These are phyloP conservation scores for Debaryomyces maramus DNA, from an alignment of 805 yeast genomes.

Conservation along the genomic window DNA sequence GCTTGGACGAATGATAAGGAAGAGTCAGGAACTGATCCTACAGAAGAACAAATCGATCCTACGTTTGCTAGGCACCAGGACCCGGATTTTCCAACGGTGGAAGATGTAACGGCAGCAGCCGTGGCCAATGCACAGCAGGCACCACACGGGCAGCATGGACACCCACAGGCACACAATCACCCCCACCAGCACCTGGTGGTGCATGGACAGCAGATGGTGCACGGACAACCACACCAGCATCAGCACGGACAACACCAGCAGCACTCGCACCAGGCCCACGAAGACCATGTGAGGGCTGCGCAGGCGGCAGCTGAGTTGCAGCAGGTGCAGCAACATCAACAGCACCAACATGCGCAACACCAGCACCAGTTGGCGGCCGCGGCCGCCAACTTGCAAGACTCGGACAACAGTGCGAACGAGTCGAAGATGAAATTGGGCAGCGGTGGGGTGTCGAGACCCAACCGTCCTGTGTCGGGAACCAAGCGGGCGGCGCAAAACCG, in stretches of 20 bases:
- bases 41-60: constrained; percentile 32
- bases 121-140: constrained; percentile 21
- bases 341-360: constrained; percentile 10
- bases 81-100: constrained; percentile 24
- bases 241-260: constrained; percentile 10
- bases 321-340: constrained; percentile 14
- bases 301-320: constrained; percentile 15
- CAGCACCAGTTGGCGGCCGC: constrained; percentile 10
- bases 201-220: too few relatives aligned
- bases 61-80: constrained; percentile 28
- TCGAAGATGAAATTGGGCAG: neutral
- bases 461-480: constrained; percentile 56
- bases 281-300: constrained; percentile 10
- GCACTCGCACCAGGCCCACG: constrained; percentile 8
- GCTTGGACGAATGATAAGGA: constrained; percentile 25
- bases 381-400: constrained; percentile 5
- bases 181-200: constrained; percentile 4
- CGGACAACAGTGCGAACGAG: constrained; percentile 8
- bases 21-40: constrained; percentile 13
- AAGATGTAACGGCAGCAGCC: constrained; percentile 16
- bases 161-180: constrained; percentile 5
- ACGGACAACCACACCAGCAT: constrained; percentile 7
- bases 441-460: constrained; percentile 1
- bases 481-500: constrained; percentile 92
- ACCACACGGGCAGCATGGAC: constrained; percentile 13